Percentiles rank a stretch among this genome's conserved stretches.
phyloP scores from a whole-genome alignment of 306 rosid species.

The Lagenaria siceraria region DNA sequence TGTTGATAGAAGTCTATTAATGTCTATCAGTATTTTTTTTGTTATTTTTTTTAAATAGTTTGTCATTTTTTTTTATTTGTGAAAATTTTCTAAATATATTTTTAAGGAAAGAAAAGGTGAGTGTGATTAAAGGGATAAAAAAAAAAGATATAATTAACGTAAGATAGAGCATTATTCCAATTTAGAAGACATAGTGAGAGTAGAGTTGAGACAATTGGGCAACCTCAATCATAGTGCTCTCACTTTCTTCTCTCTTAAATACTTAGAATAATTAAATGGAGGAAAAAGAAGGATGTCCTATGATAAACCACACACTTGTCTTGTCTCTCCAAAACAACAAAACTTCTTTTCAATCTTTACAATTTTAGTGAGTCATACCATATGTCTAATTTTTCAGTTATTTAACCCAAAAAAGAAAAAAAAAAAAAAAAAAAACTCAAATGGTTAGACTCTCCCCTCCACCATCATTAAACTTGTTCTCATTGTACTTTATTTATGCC shows the following conservation, averaged over 20 bases:
- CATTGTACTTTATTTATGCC: background rate
- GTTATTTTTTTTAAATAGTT: too few species aligned
- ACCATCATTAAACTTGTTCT: background rate
- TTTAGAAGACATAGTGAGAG: too few species aligned
- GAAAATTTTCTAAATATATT: too few species aligned
- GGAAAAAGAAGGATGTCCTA: background rate
- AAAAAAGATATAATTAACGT: too few species aligned
- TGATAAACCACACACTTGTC: background rate
- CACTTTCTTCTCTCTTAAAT: background rate
- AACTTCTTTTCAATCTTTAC: background rate
- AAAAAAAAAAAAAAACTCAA: background rate
- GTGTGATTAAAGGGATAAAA: too few species aligned
- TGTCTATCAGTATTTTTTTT: too few species aligned
- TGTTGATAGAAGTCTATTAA: too few species aligned
- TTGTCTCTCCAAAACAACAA: background rate
- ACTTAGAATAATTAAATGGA: background rate
- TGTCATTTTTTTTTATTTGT: too few species aligned
- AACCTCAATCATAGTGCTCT: too few species aligned
- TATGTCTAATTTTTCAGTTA: background rate
- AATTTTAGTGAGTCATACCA: background rate
- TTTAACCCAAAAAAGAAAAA: background rate
- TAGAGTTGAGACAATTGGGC: background rate
- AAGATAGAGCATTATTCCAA: too few species aligned
- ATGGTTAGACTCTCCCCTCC: background rate
- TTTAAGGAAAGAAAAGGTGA: too few species aligned